These are phyloP conservation scores for Penicillium crystallinum DNA, from an alignment of 495 filamentous ascomycete species.

Conservation along the genomic window DNA sequence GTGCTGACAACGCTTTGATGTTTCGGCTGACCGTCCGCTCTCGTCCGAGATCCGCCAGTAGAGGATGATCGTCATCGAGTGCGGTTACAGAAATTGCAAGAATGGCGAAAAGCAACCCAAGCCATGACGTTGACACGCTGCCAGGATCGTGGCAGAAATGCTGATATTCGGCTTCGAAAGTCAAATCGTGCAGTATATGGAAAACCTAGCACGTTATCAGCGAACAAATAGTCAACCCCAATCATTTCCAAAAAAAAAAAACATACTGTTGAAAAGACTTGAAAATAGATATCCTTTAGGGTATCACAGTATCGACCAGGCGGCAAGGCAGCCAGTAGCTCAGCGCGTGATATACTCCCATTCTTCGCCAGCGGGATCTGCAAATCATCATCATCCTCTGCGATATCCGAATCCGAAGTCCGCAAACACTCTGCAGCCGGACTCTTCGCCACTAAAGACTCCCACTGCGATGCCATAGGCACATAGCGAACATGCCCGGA, in stretches of 20 bases:
- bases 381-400: slow-evolving; percentile 36
- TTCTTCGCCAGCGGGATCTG: slow-evolving; percentile 31
- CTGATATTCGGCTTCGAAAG: slow-evolving; percentile 44
- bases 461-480: slow-evolving; percentile 35
- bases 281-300: slow-evolving; percentile 38
- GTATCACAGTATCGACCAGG: slow-evolving; percentile 36
- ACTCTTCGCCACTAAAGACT: slow-evolving; percentile 25
- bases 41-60: slow-evolving; percentile 39
- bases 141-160: slow-evolving; percentile 40
- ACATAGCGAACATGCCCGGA: slow-evolving; percentile 42
- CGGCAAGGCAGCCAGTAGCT: slow-evolving; percentile 32
- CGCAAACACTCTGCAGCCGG: slow-evolving; percentile 27
- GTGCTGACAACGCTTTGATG: slow-evolving; percentile 36
- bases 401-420: slow-evolving; percentile 26
- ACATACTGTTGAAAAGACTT: slow-evolving; percentile 38
- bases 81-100: slow-evolving; percentile 41
- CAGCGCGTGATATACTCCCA: slow-evolving; percentile 25
- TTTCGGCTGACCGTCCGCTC: slow-evolving; percentile 39
- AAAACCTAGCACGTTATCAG: slow-evolving; percentile 23
- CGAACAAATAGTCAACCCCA: neutral
- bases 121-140: slow-evolving; percentile 37
- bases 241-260: slow-evolving; percentile 10
- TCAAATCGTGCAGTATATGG: slow-evolving; percentile 45
- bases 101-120: slow-evolving; percentile 42
- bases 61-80: slow-evolving; percentile 38